Conservation (phyloP, 768 basidiomycete species). For the Daedaleopsis sinensis region DNA sequence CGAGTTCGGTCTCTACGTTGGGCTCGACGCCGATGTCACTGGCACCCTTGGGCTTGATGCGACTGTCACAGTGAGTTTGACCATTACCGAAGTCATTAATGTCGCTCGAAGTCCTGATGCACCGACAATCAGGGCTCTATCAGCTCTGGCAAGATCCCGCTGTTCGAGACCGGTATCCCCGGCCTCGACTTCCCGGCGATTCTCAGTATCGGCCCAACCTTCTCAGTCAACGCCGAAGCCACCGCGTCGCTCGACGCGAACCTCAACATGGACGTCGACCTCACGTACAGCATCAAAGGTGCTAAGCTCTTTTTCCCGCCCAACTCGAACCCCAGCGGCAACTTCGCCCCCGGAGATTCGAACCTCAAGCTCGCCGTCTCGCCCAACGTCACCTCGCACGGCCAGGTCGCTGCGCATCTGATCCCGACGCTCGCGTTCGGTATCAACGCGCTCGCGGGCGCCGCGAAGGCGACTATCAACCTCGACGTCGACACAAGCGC, state of each 20-base stretch:
- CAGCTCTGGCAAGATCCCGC: constrained; percentile 45
- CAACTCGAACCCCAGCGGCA: constrained; percentile 21
- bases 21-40: constrained; percentile 41
- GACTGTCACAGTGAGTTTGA: constrained; percentile 36
- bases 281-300: constrained; percentile 46
- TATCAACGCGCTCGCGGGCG: constrained; percentile 41
- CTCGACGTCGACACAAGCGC: constrained; percentile 40
- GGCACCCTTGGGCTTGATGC: constrained; percentile 44
- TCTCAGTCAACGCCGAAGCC: constrained; percentile 42
- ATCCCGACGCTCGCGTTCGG: constrained; percentile 52
- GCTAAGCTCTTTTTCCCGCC: constrained; percentile 50
- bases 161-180: constrained; percentile 48
- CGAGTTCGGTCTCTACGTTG: constrained; percentile 23
- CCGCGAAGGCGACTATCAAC: constrained; percentile 43
- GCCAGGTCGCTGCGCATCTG: constrained; percentile 48
- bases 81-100: too few relatives aligned
- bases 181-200: constrained; percentile 55
- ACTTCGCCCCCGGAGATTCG: constrained; percentile 22
- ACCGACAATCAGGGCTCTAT: constrained; percentile 36
- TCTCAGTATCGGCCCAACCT: constrained; percentile 50
- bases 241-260: constrained; percentile 36
- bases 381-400: constrained; percentile 43
- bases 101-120: neutral
- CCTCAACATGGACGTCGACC: constrained; percentile 43
- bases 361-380: constrained; percentile 46